phyloP scores from a whole-genome alignment of 2,329 filamentous ascomycete genomes.

The Annulohypoxylon truncatum region DNA sequence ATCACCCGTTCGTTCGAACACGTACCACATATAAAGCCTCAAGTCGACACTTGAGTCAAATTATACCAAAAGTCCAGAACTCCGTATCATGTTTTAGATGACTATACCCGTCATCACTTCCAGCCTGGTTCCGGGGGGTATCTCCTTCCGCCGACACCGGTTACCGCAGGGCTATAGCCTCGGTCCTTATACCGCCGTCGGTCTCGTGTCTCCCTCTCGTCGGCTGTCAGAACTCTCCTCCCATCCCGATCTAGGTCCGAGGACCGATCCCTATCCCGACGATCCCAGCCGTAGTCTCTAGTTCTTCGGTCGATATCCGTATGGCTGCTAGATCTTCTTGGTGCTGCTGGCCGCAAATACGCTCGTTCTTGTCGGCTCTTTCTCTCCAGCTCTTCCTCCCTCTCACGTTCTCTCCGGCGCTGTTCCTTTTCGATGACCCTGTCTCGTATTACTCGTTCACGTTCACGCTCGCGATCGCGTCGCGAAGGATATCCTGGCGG shows the following conservation, averaged over 20 bases:
- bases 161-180: conserved; percentile 38
- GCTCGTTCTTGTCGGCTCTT: conserved; percentile 43
- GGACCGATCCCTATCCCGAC: conserved; percentile 42
- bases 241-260: conserved; percentile 50
- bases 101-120: conserved; percentile 20
- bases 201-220: conserved; percentile 47
- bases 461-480: conserved; percentile 46
- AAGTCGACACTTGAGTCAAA: background rate
- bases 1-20: background rate
- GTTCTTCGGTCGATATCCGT: conserved; percentile 45
- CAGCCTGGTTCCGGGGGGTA: conserved; percentile 42
- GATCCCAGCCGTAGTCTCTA: conserved; percentile 45
- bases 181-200: conserved; percentile 44
- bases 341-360: conserved; percentile 44
- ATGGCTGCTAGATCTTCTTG: conserved; percentile 49
- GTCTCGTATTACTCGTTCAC: conserved; percentile 36
- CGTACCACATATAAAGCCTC: background rate
- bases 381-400: conserved; percentile 46
- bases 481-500: conserved; percentile 39
- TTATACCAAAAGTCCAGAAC: conserved; percentile 14
- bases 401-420: conserved; percentile 43
- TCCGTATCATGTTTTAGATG: background rate
- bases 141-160: conserved; percentile 46
- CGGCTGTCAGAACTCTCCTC: conserved; percentile 46
- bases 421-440: conserved; percentile 41